phyloP scores from a whole-genome alignment of 2,329 filamentous ascomycete genomes.

The Colletotrichum cuscutae region DNA sequence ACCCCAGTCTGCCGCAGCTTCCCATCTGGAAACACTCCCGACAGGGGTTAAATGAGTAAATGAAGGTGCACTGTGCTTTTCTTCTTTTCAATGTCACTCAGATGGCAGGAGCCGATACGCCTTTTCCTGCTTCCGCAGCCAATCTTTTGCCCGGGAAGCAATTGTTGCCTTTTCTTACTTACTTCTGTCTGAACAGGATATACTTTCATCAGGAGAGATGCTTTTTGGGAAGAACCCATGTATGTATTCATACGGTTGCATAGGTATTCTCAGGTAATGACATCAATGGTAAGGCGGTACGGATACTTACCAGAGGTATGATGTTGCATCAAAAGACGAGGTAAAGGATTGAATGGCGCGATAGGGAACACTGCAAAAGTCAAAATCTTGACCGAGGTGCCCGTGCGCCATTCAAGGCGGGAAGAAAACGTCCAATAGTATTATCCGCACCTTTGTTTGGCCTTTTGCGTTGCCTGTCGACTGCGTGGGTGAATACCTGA shows the following conservation, averaged over 20 bases:
- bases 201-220: no score
- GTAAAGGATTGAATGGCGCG: neutral
- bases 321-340: neutral
- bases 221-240: no score
- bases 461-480: neutral
- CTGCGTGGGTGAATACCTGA: no score
- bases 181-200: no score
- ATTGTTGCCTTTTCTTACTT: neutral
- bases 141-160: neutral
- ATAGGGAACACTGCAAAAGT: neutral
- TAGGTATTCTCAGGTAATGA: neutral
- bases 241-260: no score
- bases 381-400: neutral
- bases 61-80: neutral
- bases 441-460: neutral
- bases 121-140: neutral
- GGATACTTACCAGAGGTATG: neutral
- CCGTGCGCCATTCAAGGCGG: neutral
- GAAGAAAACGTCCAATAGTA: neutral
- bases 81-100: neutral
- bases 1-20: neutral
- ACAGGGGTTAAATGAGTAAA: neutral
- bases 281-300: neutral
- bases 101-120: neutral
- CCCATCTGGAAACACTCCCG: neutral